Evolutionary conservation across 2,329 filamentous ascomycete genomes (phyloP).

Genomic region (Fusarium hainanense): DNA sequence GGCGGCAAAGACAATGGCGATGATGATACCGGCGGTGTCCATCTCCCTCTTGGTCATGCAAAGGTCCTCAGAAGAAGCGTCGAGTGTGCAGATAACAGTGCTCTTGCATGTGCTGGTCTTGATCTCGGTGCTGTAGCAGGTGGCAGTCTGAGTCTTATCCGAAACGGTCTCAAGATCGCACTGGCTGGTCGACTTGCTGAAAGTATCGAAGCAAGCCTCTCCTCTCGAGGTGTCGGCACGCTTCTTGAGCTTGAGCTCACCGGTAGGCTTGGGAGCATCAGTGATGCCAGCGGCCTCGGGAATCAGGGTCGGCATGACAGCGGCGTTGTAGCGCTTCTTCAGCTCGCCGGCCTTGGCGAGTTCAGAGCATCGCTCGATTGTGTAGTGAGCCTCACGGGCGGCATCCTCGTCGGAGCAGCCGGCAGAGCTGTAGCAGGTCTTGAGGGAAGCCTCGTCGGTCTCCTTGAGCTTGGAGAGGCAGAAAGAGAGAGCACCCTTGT

Average conservation of each 20-base stretch:
- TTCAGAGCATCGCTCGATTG: slow-evolving; percentile 50
- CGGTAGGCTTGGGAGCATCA: slow-evolving; percentile 27
- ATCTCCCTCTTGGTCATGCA: slow-evolving; percentile 58
- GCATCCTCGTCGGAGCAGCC: slow-evolving; percentile 52
- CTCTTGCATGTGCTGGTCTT: slow-evolving; percentile 55
- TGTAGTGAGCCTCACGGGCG: slow-evolving; percentile 44
- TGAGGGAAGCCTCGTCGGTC: slow-evolving; percentile 50
- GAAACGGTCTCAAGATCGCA: slow-evolving; percentile 56
- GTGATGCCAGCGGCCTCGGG: slow-evolving; percentile 29
- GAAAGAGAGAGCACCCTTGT: slow-evolving; percentile 54
- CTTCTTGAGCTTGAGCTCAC: slow-evolving; percentile 32
- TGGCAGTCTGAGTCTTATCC: slow-evolving; percentile 49
- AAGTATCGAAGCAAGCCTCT: slow-evolving; percentile 53
- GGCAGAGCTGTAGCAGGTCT: slow-evolving; percentile 51
- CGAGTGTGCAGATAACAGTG: slow-evolving; percentile 58
- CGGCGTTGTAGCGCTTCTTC: slow-evolving; percentile 45
- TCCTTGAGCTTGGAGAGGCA: slow-evolving; percentile 55
- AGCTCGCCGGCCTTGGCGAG: slow-evolving; percentile 44
- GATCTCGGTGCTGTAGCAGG: slow-evolving; percentile 55
- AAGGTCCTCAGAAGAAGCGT: slow-evolving; percentile 51
- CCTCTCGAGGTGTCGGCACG: slow-evolving; percentile 37
- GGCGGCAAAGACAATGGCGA: slow-evolving; percentile 60
- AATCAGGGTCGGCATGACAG: slow-evolving; percentile 34
- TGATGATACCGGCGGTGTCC: slow-evolving; percentile 58
- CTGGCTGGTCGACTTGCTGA: slow-evolving; percentile 46